These are phyloP conservation scores for Fonsecaea erecta DNA, from an alignment of 2,329 filamentous ascomycete species.

Conservation along the genomic window DNA sequence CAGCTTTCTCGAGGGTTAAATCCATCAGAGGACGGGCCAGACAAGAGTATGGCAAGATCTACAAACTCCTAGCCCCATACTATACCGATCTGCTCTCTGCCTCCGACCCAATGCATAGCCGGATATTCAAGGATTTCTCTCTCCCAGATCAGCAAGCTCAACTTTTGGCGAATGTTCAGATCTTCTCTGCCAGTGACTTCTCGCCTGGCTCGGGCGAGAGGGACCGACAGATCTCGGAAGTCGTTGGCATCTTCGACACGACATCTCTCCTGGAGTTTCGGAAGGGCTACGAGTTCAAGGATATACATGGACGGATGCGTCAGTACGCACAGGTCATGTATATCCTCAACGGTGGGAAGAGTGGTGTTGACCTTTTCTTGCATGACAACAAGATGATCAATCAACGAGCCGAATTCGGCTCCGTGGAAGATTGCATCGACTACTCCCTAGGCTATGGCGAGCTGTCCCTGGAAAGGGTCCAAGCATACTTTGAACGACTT, in stretches of 20 bases:
- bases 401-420: constrained; percentile 71
- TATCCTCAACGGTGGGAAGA: constrained; percentile 76
- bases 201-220: constrained; percentile 73
- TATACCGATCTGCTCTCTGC: constrained; percentile 80
- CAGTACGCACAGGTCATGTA: constrained; percentile 86
- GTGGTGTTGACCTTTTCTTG: constrained; percentile 82
- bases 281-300: constrained; percentile 85
- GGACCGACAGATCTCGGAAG: constrained; percentile 72
- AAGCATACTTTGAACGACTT: constrained; percentile 77
- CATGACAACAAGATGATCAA: constrained; percentile 85
- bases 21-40: constrained; percentile 85
- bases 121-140: constrained; percentile 83
- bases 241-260: constrained; percentile 84
- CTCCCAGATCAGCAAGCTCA: constrained; percentile 89
- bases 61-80: constrained; percentile 84
- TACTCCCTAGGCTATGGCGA: constrained; percentile 61
- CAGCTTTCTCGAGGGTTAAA: constrained; percentile 69
- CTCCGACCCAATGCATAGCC: constrained; percentile 67
- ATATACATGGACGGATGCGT: constrained; percentile 86
- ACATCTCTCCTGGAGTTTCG: constrained; percentile 91
- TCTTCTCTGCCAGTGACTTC: constrained; percentile 81
- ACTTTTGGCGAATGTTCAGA: constrained; percentile 79
- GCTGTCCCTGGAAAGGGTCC: constrained; percentile 78
- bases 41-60: constrained; percentile 88
- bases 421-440: constrained; percentile 81